Base-by-base conservation (phyloP, 805 yeast species). In the Nakazawaea populi region DNA sequence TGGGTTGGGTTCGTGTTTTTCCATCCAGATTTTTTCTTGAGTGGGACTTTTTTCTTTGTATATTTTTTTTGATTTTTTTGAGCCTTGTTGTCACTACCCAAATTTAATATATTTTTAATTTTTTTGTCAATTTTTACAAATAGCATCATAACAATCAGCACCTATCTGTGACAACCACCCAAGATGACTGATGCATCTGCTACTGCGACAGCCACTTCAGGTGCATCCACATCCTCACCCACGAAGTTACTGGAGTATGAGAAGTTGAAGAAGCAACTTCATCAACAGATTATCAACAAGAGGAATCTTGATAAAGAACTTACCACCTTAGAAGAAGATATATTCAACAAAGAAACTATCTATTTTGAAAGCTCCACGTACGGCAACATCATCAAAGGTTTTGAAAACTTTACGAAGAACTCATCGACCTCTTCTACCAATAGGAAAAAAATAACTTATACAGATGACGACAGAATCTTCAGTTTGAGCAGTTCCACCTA, bases 331-430 rank as follows among this genome's bases (percentile, higher is more conserved):
- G 96, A 91, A 60, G 96, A 89, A 55, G 79, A 80, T 48, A 83
- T 91, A 5, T 90, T 82, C 68, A 85, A 82, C 45, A 80, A 81
- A 56, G 98, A 91, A 62, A 82, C 85, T 8, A 78, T 80, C 11
- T 91, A 91, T 62, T 78, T 91, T 31, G 90, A 86, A 48, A 80
- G 89, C 52, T 66, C 70, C 31, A 66, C 74, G 31, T 79, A 79
- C 50, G 91, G 97, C 0, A 91, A 89, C 64, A 85, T 92, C 30
- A 86, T 89, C n/a, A 85, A 86, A 55, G 98, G 98, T 1, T 91
- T 90, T 60, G 97, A 91, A 46, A 85, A 81, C 58, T 86, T 87
- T 60, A 74, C 84, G 46, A 87, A 85, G 56, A 66, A 70, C 29
- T 60, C 68, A 3, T 42, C 60, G 1, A 12, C 53, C 6, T 59